phyloP scores from a whole-genome alignment of 352 stramenopile species.

The Pythium insidiosum region DNA sequence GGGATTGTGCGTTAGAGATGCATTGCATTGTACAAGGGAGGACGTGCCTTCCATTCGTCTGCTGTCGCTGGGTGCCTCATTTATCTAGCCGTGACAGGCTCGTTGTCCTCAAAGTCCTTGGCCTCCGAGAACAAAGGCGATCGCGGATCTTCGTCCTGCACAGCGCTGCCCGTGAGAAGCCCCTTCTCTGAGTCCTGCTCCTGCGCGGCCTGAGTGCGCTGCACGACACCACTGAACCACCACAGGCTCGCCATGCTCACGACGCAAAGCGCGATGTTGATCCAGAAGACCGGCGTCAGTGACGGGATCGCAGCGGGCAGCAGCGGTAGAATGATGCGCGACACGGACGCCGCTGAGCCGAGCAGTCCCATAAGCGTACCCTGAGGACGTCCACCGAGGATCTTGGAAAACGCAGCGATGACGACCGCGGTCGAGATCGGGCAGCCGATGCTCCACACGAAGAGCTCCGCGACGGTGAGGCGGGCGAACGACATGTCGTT shows the following conservation, averaged over 20 bases:
- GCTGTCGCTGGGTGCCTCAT: too few relatives aligned
- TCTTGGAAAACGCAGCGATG: constrained; percentile 62
- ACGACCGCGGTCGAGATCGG: too few relatives aligned
- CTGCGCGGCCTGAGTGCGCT: too few relatives aligned
- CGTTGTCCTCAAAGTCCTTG: too few relatives aligned
- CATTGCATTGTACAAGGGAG: too few relatives aligned
- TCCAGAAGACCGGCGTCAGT: constrained; percentile 57
- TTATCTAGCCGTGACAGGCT: too few relatives aligned
- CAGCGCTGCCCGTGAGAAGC: too few relatives aligned
- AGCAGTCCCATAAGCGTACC: constrained; percentile 68
- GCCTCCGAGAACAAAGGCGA: too few relatives aligned
- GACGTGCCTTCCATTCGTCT: too few relatives aligned
- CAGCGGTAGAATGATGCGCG: constrained; percentile 59
- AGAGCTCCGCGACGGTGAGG: constrained; percentile 35
- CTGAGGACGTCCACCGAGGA: constrained; percentile 54
- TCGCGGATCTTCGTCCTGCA: too few relatives aligned
- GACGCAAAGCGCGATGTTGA: constrained; percentile 47
- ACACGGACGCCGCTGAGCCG: constrained; percentile 58
- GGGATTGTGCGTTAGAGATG: too few relatives aligned
- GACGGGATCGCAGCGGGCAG: constrained; percentile 46
- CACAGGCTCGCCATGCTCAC: constrained; percentile 42
- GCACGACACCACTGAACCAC: constrained; percentile 48
- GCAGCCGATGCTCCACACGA: constrained; percentile 69
- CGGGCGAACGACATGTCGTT: constrained; percentile 29
- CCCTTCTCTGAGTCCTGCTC: too few relatives aligned